Evolutionary conservation across 108 stramenopile genomes (phyloP).

Genomic region (Schizochytrium sp.): DNA sequence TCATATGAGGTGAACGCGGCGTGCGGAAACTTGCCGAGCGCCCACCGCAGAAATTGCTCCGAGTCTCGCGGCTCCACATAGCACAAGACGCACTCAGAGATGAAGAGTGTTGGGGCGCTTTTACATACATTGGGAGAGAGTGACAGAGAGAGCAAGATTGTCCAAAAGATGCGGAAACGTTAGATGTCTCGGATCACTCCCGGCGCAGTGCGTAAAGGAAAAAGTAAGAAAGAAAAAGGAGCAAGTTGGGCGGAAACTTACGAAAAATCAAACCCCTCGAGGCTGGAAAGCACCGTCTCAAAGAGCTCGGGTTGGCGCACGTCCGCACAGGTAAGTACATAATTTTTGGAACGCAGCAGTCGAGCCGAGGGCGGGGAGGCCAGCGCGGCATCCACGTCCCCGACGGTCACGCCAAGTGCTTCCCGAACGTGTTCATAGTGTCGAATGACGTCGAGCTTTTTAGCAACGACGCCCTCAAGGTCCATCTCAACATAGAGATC

Average conservation of each 20-base stretch:
- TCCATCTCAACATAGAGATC: not conserved
- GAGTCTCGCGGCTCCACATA: not conserved
- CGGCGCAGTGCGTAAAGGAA: no score
- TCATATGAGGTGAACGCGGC: not conserved
- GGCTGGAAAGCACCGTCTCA: not conserved
- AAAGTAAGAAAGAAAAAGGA: not conserved
- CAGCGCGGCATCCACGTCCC: not conserved
- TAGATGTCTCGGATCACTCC: not conserved
- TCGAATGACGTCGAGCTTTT: not conserved
- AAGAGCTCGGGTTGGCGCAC: not conserved
- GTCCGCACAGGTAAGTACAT: not conserved
- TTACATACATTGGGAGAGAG: no score
- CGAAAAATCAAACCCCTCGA: not conserved
- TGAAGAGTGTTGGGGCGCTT: conserved; percentile 2
- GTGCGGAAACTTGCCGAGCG: not conserved
- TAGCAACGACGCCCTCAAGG: not conserved
- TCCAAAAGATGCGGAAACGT: no score
- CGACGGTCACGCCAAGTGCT: not conserved
- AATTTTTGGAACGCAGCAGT: not conserved
- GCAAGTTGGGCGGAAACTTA: not conserved
- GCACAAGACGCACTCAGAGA: conserved; percentile 7
- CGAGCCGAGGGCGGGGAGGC: not conserved
- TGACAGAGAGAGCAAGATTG: no score
- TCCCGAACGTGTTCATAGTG: not conserved
- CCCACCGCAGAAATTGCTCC: not conserved